phyloP scores from a whole-genome alignment of 2,329 filamentous ascomycete species.

The Clonostachys chloroleuca region DNA sequence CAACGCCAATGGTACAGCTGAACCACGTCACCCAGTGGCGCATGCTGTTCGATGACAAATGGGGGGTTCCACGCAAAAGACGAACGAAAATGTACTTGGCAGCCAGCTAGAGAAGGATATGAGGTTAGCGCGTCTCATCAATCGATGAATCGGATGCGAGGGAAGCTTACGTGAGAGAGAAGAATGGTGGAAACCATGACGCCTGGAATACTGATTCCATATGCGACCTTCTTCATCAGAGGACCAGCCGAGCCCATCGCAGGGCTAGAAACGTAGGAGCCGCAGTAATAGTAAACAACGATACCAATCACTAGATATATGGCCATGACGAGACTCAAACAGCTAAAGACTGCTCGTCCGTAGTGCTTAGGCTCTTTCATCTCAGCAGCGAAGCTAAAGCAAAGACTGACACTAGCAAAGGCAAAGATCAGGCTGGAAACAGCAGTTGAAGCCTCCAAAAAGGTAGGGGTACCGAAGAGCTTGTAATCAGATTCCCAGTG shows the following conservation, averaged over 20 bases:
- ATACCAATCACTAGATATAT: constrained; percentile 66
- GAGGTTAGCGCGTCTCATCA: constrained; percentile 23
- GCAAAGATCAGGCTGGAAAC: constrained; percentile 69
- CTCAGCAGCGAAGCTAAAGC: constrained; percentile 46
- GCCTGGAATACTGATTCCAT: constrained; percentile 65
- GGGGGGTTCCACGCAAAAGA: constrained; percentile 16
- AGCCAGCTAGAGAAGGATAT: constrained; percentile 12
- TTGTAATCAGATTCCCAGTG: constrained; percentile 18
- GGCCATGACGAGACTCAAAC: constrained; percentile 56
- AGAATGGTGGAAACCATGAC: constrained; percentile 41
- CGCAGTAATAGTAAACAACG: constrained; percentile 67
- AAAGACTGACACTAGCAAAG: constrained; percentile 52
- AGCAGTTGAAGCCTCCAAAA: constrained; percentile 55
- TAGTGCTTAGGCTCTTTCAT: constrained; percentile 44
- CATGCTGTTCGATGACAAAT: constrained; percentile 17
- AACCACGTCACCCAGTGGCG: constrained; percentile 24
- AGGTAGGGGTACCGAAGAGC: constrained; percentile 22
- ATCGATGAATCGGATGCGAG: constrained; percentile 23
- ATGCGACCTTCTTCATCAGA: constrained; percentile 60
- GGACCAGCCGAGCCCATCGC: constrained; percentile 62
- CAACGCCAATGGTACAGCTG: constrained; percentile 14
- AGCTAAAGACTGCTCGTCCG: constrained; percentile 51
- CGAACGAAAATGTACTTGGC: constrained; percentile 18
- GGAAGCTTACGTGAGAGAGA: constrained; percentile 27
- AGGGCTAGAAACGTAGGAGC: constrained; percentile 57